Conservation (phyloP, 768 basidiomycete genomes). For the Vararia minispora region DNA sequence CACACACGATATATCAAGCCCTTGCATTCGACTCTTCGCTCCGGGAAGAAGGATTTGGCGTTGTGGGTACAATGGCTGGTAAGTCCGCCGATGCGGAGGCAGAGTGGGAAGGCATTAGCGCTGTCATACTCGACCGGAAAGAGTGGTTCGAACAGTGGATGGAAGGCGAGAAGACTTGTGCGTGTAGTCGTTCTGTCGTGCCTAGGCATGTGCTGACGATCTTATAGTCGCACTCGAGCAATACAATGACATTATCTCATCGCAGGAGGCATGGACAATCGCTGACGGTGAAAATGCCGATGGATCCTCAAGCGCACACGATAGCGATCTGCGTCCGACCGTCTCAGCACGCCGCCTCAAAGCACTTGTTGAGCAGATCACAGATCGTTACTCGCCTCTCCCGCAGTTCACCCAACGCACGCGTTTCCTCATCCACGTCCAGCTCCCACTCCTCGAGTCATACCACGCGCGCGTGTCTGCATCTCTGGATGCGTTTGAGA, state of each 20-base stretch:
- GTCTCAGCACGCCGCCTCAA: slow-evolving; percentile 77
- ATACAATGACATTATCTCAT: slow-evolving; percentile 73
- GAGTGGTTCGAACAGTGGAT: slow-evolving; percentile 94
- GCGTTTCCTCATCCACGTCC: slow-evolving; percentile 75
- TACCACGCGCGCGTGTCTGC: slow-evolving; percentile 72
- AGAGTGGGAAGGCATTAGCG: slow-evolving; percentile 70
- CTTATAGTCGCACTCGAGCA: slow-evolving; percentile 74
- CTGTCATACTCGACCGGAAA: slow-evolving; percentile 66
- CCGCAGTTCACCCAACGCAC: slow-evolving; percentile 68
- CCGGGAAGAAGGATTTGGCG: slow-evolving; percentile 59
- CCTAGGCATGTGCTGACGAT: background rate
- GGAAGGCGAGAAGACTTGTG: slow-evolving; percentile 80
- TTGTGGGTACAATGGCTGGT: slow-evolving; percentile 39
- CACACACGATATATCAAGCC: slow-evolving; percentile 93
- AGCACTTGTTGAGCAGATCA: slow-evolving; percentile 83
- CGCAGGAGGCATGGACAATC: slow-evolving; percentile 80
- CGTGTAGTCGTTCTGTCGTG: slow-evolving; percentile 20
- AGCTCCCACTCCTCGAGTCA: slow-evolving; percentile 71
- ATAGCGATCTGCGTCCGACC: slow-evolving; percentile 51
- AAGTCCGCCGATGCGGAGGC: slow-evolving; percentile 15
- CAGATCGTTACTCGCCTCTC: slow-evolving; percentile 87
- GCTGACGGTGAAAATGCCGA: slow-evolving; percentile 47
- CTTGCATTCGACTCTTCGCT: slow-evolving; percentile 78
- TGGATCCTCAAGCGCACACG: slow-evolving; percentile 2
- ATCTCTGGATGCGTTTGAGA: slow-evolving; percentile 91